These are phyloP conservation scores for Zygoascus meyerae DNA, from an alignment of 1,139 yeast genomes.

Conservation along the genomic window DNA sequence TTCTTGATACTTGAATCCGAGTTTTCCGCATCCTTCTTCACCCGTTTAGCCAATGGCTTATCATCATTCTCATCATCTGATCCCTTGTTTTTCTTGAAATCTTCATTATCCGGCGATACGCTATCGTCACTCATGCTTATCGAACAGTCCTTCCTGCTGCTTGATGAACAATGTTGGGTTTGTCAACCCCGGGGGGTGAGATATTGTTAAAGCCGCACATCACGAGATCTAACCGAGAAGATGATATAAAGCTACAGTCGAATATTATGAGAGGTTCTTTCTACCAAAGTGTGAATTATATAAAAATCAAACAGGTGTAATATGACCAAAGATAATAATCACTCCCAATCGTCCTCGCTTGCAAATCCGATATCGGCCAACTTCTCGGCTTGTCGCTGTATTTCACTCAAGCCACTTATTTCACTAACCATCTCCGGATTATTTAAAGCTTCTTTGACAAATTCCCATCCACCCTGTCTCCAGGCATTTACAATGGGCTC, in stretches of 20 bases:
- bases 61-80: conserved; percentile 9
- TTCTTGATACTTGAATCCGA: conserved; percentile 27
- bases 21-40: conserved; percentile 14
- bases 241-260: no score
- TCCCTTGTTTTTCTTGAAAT: conserved; percentile 3
- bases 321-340: no score
- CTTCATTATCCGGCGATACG: background rate
- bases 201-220: no score
- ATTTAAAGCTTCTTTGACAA: conserved; percentile 62
- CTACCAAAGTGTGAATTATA: no score
- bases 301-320: no score
- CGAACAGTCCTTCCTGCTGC: no score
- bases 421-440: conserved; percentile 64
- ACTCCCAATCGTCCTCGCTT: conserved; percentile 11
- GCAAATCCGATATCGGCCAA: conserved; percentile 38
- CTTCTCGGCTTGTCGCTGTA: conserved; percentile 68
- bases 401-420: conserved; percentile 66
- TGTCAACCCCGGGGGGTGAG: no score
- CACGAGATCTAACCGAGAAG: no score
- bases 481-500: conserved; percentile 47
- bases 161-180: no score
- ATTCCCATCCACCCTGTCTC: conserved; percentile 63
- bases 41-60: conserved; percentile 9
- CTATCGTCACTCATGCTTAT: conserved; percentile 5
- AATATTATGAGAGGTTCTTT: no score